Conservation (phyloP, 352 stramenopile genomes). For the Globisporangium acanthophoron region DNA sequence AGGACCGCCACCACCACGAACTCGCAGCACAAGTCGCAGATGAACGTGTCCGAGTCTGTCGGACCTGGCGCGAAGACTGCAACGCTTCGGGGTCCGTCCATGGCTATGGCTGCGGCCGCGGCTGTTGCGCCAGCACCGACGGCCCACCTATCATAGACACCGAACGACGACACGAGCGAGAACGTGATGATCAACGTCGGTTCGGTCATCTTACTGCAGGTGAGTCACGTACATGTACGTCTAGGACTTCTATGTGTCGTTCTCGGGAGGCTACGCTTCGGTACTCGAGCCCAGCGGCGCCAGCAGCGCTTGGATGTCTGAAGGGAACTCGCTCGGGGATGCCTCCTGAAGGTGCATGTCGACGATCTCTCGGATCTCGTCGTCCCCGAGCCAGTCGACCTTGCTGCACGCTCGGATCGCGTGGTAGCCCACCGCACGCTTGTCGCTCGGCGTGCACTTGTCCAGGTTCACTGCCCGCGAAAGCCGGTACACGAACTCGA, state of each 20-base stretch:
- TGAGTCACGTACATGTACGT: background rate
- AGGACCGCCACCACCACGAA: no score
- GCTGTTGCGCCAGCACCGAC: no score
- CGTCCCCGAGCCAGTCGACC: conserved; percentile 9
- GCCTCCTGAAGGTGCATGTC: background rate
- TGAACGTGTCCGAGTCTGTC: no score
- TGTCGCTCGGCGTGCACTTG: background rate
- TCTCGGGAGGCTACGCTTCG: background rate
- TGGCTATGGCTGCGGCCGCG: no score
- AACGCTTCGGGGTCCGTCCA: no score
- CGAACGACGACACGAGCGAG: no score
- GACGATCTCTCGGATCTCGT: conserved; percentile 3
- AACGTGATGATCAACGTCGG: no score
- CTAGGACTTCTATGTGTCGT: background rate
- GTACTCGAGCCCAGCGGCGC: background rate
- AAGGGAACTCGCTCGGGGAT: background rate
- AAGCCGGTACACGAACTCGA: conserved; percentile 8
- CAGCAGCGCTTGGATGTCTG: conserved; percentile 2
- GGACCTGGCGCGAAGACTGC: no score
- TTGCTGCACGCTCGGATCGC: conserved; percentile 5
- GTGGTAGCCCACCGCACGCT: background rate
- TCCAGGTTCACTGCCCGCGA: conserved; percentile 2
- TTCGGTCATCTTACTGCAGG: no score
- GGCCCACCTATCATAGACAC: no score
- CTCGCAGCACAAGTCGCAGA: no score